Conservation (phyloP, 257 asterid species). For the Schizonepeta tenuifolia region DNA sequence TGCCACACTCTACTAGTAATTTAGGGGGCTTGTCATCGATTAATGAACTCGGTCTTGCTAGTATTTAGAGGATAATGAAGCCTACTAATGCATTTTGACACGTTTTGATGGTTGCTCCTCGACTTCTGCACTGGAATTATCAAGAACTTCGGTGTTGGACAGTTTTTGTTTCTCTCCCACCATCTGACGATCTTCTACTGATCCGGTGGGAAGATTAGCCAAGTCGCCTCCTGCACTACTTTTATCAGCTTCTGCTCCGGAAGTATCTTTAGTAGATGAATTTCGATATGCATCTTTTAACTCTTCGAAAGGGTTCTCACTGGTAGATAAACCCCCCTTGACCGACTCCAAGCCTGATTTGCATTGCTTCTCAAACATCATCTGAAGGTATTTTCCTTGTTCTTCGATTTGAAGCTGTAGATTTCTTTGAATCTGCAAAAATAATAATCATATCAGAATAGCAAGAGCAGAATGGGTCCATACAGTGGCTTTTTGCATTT, state of each 20-base stretch:
- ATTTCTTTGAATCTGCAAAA: conserved; percentile 86
- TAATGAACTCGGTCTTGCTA: conserved; percentile 16
- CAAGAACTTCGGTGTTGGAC: conserved; percentile 33
- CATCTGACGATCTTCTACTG: conserved; percentile 32
- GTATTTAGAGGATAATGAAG: conserved; percentile 18
- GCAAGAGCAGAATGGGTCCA: neutral
- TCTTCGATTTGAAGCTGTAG: conserved; percentile 93
- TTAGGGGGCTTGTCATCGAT: too few relatives aligned
- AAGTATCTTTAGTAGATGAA: conserved; percentile 39
- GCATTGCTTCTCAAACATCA: conserved; percentile 92
- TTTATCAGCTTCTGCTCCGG: conserved; percentile 39
- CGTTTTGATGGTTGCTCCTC: conserved; percentile 60
- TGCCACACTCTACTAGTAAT: too few relatives aligned
- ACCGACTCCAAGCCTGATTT: conserved; percentile 59
- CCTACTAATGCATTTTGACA: conserved; percentile 47
- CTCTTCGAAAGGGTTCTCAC: conserved; percentile 47
- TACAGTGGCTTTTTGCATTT: neutral
- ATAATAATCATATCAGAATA: conserved; percentile 4
- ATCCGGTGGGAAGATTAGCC: conserved; percentile 16
- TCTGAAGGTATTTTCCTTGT: conserved; percentile 80
- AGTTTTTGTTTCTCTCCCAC: conserved; percentile 47
- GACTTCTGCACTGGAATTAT: conserved; percentile 31
- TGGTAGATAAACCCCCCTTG: conserved; percentile 57
- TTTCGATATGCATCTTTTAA: conserved; percentile 37
- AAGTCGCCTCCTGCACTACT: conserved; percentile 18